Evolutionary conservation across 495 filamentous ascomycete genomes (phyloP), one percentile per base, ranked within the genome.

Genomic region (Bombardia bombarda): DNA sequence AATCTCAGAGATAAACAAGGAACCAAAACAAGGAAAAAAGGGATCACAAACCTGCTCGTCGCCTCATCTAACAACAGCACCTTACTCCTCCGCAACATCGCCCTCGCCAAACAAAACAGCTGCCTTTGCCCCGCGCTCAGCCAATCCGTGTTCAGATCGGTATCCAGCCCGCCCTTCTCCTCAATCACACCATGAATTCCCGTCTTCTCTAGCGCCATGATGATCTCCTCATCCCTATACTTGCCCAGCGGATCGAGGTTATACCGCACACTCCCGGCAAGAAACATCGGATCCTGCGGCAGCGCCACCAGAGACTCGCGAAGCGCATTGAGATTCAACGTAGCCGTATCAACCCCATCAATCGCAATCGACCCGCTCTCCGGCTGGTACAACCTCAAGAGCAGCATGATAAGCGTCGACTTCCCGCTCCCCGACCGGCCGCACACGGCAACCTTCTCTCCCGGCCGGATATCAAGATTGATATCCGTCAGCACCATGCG

Each of bases 301-400:
- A 77, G 61, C 1, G 66, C 57, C 4, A 65, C 49, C 16, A 65
- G 49, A 6, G 51, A 56, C 12, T 41, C 45, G n/a, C 61, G 50
- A 7, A 61, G 17, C 0, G 63, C 61, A 46, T 73, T 62, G 2
- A 71, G 38, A 30, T 75, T 73, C 23, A 48, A 23, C 9, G 70
- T 60, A 0, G 51, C 36, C 3, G 44, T 68, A 36, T 75, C 66
- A 4, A 72, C 33, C 7, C 58, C 67, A 32, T 79, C 74, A 10
- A 77, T 62, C 7, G 46, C 31, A 23, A 79, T 72, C 42, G 74
- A 72, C 30, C 90, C 90, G 26, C 72, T 65, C 38, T 69, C 67
- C 3, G 86, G 75, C 56, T 95, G 87, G 49, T 95, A 93, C 41
- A 96, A 86, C 32, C 90, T 80, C 71, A 96, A 93, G 10, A 96